Percentiles rank a stretch among this genome's conserved stretches.
phyloP scores from a whole-genome alignment of 768 basidiomycete species.

The Suillus clintonianus region DNA sequence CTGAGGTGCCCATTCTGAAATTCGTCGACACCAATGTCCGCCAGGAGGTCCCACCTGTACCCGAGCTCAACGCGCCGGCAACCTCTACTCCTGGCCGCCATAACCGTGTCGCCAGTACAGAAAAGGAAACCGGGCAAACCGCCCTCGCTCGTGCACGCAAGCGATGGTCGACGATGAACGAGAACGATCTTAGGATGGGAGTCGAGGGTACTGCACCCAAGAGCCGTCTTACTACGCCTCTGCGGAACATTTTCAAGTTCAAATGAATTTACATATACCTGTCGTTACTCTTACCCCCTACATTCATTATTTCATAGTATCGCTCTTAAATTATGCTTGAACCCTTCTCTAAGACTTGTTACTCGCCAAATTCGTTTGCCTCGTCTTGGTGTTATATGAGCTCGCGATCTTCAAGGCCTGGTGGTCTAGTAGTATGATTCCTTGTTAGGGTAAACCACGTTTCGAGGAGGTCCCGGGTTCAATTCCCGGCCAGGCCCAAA shows the following conservation, averaged over 20 bases:
- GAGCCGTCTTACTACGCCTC: slow-evolving; percentile 26
- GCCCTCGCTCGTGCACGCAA: slow-evolving; percentile 13
- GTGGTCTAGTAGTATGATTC: slow-evolving; percentile 46
- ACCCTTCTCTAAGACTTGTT: not conserved
- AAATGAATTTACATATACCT: slow-evolving; percentile 15
- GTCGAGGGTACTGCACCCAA: slow-evolving; percentile 25
- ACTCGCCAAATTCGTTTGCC: not conserved
- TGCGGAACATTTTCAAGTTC: slow-evolving; percentile 35
- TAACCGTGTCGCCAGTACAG: slow-evolving; percentile 11
- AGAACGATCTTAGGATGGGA: slow-evolving; percentile 22
- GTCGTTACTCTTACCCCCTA: not conserved
- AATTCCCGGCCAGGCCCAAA: slow-evolving; percentile 74
- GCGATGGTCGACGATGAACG: slow-evolving; percentile 11
- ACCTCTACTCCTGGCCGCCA: slow-evolving; percentile 15
- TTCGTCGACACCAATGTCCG: slow-evolving; percentile 1
- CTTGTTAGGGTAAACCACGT: slow-evolving; percentile 33
- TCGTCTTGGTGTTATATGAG: not conserved
- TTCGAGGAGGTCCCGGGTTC: slow-evolving; percentile 81
- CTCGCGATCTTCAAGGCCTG: slow-evolving; percentile 24
- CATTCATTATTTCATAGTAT: not conserved
- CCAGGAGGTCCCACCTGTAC: not conserved
- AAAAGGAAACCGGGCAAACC: slow-evolving; percentile 16
- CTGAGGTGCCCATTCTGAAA: slow-evolving; percentile 7
- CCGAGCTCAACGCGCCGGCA: slow-evolving; percentile 7
- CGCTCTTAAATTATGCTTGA: not conserved